Evolutionary conservation across 495 filamentous ascomycete genomes (phyloP).

Genomic region (Penicillium cinerascens): DNA sequence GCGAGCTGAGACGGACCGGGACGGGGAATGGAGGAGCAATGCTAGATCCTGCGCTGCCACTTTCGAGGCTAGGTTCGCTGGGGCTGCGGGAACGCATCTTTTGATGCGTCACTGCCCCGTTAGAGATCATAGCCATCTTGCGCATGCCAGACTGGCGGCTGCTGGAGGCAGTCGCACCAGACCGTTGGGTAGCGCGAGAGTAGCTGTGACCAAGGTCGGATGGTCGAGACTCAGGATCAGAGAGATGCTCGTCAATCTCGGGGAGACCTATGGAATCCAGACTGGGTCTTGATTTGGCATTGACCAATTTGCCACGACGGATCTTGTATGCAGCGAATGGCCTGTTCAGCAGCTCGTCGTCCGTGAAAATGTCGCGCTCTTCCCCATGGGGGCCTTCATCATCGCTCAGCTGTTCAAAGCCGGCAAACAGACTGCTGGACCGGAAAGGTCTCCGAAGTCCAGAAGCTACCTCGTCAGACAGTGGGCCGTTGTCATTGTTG

Average conservation of each 20-base stretch:
- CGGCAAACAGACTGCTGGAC: slow-evolving; percentile 81
- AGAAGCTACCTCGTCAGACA: slow-evolving; percentile 54
- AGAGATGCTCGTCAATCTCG: slow-evolving; percentile 41
- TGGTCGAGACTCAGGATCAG: slow-evolving; percentile 28
- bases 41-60: slow-evolving; percentile 43
- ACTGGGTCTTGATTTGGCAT: slow-evolving; percentile 31
- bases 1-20: slow-evolving; percentile 81
- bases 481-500: slow-evolving; percentile 77
- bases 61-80: slow-evolving; percentile 61
- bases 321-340: slow-evolving; percentile 45
- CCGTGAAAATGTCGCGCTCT: slow-evolving; percentile 47
- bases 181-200: slow-evolving; percentile 21
- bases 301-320: slow-evolving; percentile 41
- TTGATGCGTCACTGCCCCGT: slow-evolving; percentile 67
- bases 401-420: slow-evolving; percentile 64
- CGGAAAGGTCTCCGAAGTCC: slow-evolving; percentile 66
- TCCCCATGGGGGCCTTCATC: slow-evolving; percentile 37
- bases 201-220: slow-evolving; percentile 20
- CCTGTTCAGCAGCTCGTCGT: slow-evolving; percentile 43
- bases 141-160: slow-evolving; percentile 54
- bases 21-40: slow-evolving; percentile 81
- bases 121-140: slow-evolving; percentile 70
- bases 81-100: slow-evolving; percentile 65
- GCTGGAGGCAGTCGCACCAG: slow-evolving; percentile 18
- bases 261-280: slow-evolving; percentile 35